A percentile compares a stretch with the other conserved stretches of the same genome.
These are phyloP conservation scores for Lactuca saligna DNA, from an alignment of 129 eudicot species.

Conservation along the genomic window DNA sequence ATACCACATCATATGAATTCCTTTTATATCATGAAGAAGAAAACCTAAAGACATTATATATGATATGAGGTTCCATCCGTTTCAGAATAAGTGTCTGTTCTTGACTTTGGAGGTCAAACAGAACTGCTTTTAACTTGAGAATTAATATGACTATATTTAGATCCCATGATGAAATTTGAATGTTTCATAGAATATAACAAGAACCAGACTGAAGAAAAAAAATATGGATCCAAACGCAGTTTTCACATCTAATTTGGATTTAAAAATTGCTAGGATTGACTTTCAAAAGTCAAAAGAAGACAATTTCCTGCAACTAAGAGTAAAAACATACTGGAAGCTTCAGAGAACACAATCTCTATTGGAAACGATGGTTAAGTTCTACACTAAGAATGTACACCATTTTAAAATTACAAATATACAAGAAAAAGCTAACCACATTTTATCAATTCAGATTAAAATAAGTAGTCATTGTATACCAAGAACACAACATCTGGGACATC, in stretches of 20 bases:
- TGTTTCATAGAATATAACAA: neutral
- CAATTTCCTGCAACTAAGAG: neutral
- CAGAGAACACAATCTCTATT: slow-evolving; percentile 14
- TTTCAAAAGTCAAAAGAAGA: slow-evolving; percentile 11
- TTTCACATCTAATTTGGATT: neutral
- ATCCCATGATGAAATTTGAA: neutral
- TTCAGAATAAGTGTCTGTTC: too few relatives aligned
- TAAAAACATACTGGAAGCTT: slow-evolving; percentile 9
- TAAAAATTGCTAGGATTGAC: neutral
- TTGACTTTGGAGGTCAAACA: neutral
- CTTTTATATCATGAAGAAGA: too few relatives aligned
- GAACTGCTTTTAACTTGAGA: neutral
- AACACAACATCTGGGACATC: slow-evolving; percentile 58
- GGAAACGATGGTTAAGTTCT: slow-evolving; percentile 15
- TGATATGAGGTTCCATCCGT: too few relatives aligned
- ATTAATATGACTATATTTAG: too few relatives aligned
- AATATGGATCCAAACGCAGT: neutral
- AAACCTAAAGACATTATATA: too few relatives aligned
- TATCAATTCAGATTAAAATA: slow-evolving; percentile 39
- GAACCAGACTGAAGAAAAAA: neutral
- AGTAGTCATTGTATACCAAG: slow-evolving; percentile 59
- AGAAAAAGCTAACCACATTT: slow-evolving; percentile 22
- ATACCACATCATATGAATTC: neutral
- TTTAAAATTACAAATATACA: slow-evolving; percentile 21
- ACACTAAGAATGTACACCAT: slow-evolving; percentile 20